Conservation (phyloP, 2,329 filamentous ascomycete species). For the Ophiostoma ulmi region DNA sequence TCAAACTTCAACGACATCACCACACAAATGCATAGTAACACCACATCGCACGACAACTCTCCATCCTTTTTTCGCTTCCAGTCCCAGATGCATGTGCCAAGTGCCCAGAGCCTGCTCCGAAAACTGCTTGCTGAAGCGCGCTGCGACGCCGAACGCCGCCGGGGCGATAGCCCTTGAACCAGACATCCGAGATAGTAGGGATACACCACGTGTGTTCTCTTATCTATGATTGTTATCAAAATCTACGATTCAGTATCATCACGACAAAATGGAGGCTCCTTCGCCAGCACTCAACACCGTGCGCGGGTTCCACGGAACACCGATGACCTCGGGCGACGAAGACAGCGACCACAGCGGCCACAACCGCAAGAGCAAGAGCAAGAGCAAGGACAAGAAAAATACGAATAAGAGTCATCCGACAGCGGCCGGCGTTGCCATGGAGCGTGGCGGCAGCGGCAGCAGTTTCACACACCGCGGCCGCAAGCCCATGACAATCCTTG, state of each 20-base stretch:
- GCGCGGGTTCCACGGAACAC: conserved; percentile 53
- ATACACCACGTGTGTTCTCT: too few species aligned
- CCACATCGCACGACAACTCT: conserved; percentile 39
- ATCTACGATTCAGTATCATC: too few species aligned
- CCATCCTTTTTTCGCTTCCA: conserved; percentile 50
- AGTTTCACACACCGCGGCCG: conserved; percentile 35
- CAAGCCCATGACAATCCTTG: conserved; percentile 38
- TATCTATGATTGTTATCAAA: too few species aligned
- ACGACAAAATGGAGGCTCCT: conserved; percentile 38
- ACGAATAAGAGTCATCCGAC: neutral
- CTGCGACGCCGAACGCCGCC: conserved; percentile 54
- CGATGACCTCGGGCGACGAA: conserved; percentile 52
- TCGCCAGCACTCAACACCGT: conserved; percentile 50
- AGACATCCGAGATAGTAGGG: neutral
- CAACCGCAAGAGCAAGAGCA: conserved; percentile 28
- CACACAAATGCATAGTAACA: conserved; percentile 55
- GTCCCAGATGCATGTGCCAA: conserved; percentile 54
- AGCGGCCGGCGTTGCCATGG: neutral
- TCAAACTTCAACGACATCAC: neutral
- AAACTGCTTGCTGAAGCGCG: conserved; percentile 49
- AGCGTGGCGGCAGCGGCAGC: conserved; percentile 30
- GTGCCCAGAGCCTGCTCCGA: conserved; percentile 46
- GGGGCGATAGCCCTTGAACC: conserved; percentile 39
- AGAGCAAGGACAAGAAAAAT: conserved; percentile 26
- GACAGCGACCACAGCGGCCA: conserved; percentile 52